These are phyloP conservation scores for Anthracocystis walkeri DNA, from an alignment of 1,284 basidiomycete species.

Conservation along the genomic window DNA sequence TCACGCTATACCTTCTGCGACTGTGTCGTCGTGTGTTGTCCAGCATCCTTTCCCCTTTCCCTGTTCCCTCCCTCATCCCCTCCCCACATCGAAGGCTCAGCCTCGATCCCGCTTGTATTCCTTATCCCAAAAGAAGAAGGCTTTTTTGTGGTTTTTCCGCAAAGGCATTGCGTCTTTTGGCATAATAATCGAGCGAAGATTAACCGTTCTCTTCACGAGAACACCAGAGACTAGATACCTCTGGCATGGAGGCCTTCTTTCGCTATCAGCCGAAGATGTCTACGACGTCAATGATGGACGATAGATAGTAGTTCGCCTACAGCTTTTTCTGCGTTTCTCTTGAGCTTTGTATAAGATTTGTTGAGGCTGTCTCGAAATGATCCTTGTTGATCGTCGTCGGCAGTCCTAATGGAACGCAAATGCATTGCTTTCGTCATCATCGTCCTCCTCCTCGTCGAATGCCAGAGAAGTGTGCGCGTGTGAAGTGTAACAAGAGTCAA, in stretches of 20 bases:
- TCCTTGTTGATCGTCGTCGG: background rate
- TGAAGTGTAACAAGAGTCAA: constrained; percentile 6
- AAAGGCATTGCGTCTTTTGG: constrained; percentile 45
- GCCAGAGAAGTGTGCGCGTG: background rate
- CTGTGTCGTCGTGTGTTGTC: constrained; percentile 9
- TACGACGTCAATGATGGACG: constrained; percentile 54
- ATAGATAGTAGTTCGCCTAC: constrained; percentile 59
- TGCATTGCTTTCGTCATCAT: background rate
- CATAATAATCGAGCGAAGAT: constrained; percentile 58
- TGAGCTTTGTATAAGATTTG: background rate
- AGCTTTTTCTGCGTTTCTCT: constrained; percentile 1
- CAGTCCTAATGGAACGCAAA: background rate
- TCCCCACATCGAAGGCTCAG: constrained; percentile 1
- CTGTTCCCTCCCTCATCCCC: background rate
- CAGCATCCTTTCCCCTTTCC: background rate
- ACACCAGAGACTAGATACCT: constrained; percentile 53
- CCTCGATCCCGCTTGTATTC: constrained; percentile 44
- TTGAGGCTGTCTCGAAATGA: background rate
- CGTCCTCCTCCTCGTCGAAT: background rate
- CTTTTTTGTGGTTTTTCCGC: constrained; percentile 6
- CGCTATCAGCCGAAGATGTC: constrained; percentile 55
- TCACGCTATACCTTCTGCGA: constrained; percentile 3
- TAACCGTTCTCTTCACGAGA: constrained; percentile 33
- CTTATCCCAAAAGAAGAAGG: constrained; percentile 59
- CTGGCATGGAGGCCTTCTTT: constrained; percentile 52